Evolutionary conservation across 345 rosid species (phyloP), one percentile per base, ranked within the genome.

Genomic region (Heritiera fomes): DNA sequence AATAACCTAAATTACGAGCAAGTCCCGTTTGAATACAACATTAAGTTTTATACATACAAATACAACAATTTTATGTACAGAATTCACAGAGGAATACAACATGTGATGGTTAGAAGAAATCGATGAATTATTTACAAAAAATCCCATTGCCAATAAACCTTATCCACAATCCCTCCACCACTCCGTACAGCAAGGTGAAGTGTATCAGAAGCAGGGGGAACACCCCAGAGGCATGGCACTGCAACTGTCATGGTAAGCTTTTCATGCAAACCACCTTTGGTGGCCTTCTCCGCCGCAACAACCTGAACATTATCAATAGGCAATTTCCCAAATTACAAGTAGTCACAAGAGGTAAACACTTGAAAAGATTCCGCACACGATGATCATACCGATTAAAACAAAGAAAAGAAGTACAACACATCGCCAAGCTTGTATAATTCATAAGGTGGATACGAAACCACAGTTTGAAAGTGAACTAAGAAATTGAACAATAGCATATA

Each of bases 151-250:
- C 99, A 87, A 41, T 83, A 92, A 60, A 94, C 90, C 81, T 93
- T 96, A 70, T 96, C 98, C 3, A 93, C 97, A 3, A 93, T 96
- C 72, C 99, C 98, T 77, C 98, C 99, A 12, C 99, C 99, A 0
- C 90, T 90, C 76, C 84, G 86, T 76, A 93, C 99, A 0, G 98
- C 99, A 43, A 92, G 93, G 77, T 95, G 94, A 78, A 96, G 99
- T 55, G 93, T 92, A 77, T 94, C 98, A 1, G 98, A 91, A 71
- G 95, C 98, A 8, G 98, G 97, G 71, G 99, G 99, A 69, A 93
- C 97, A 0, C 99, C 99, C 98, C 99, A 95, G 0, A 95, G 96
- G 80, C 91, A 91, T 15, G 98, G 98, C 77, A 95, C 98, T 0
- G 99, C 97, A 15, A 95, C 98, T 0, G 89, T 89, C 98, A 91